Conservation (phyloP, 2,329 filamentous ascomycete genomes). For the Phyllosticta citriasiana region DNA sequence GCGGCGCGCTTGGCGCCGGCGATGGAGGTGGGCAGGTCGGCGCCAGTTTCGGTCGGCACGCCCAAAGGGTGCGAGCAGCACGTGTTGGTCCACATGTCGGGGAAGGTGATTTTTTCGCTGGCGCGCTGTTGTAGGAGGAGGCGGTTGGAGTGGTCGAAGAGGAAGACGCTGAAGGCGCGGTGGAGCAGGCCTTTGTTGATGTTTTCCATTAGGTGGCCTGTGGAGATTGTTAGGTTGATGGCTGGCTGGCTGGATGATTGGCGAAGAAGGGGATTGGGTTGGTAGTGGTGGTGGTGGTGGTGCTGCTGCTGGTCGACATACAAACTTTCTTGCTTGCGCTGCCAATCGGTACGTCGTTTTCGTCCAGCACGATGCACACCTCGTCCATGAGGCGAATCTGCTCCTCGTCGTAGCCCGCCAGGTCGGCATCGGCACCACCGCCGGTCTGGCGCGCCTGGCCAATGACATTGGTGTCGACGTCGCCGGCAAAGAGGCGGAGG, state of each 20-base stretch:
- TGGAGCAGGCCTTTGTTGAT: constrained; percentile 93
- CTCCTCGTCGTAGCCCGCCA: constrained; percentile 91
- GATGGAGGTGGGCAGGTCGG: constrained; percentile 67
- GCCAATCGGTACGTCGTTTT: constrained; percentile 85
- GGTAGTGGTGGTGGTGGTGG: not conserved
- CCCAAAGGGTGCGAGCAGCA: constrained; percentile 97
- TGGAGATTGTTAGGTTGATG: not conserved
- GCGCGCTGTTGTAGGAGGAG: constrained; percentile 93
- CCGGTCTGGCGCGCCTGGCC: constrained; percentile 39
- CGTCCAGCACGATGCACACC: constrained; percentile 92
- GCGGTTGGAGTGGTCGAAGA: constrained; percentile 90
- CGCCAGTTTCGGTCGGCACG: constrained; percentile 82
- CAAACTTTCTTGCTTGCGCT: constrained; percentile 97
- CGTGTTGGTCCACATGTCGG: constrained; percentile 99
- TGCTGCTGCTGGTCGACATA: constrained; percentile 40
- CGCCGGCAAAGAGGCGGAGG: constrained; percentile 77
- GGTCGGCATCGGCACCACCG: constrained; percentile 48
- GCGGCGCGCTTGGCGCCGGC: constrained; percentile 84
- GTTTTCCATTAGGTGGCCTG: constrained; percentile 97
- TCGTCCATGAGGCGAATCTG: constrained; percentile 98
- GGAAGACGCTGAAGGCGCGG: constrained; percentile 94
- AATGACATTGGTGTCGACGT: constrained; percentile 56
- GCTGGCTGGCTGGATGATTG: no score
- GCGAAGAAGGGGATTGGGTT: not conserved
- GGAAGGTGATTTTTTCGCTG: constrained; percentile 96